A percentile compares a stretch with the other conserved stretches of the same genome.
These are phyloP conservation scores for Rhizoctonia solani DNA, from an alignment of 1,284 basidiomycete species.

Conservation along the genomic window DNA sequence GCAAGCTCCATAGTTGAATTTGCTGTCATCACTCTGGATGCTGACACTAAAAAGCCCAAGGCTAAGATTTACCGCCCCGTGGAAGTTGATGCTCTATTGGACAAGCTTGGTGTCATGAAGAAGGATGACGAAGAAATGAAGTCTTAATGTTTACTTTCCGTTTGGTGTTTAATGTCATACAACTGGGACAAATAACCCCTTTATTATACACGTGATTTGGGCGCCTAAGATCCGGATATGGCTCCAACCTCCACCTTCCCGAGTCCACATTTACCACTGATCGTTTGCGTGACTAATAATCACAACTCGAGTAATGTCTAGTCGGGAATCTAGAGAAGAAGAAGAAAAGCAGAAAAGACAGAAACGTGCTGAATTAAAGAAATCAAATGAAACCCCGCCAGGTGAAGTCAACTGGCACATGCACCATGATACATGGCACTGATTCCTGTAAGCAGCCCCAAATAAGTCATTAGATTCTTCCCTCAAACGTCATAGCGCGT, in stretches of 20 bases:
- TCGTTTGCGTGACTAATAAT: constrained; percentile 16
- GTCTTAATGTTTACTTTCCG: constrained; percentile 33
- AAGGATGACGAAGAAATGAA: constrained; percentile 79
- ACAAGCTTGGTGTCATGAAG: constrained; percentile 84
- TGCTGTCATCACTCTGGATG: constrained; percentile 87
- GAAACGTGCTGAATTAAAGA: constrained; percentile 19
- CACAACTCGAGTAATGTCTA: constrained; percentile 15
- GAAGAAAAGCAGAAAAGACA: constrained; percentile 19
- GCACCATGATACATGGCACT: neutral
- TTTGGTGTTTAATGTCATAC: constrained; percentile 9
- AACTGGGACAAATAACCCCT: constrained; percentile 8
- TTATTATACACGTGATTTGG: constrained; percentile 21
- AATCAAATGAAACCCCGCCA: constrained; percentile 10
- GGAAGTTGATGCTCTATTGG: constrained; percentile 88
- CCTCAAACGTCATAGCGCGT: constrained; percentile 88
- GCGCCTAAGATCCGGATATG: constrained; percentile 4
- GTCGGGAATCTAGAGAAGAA: constrained; percentile 15
- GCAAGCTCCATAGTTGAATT: constrained; percentile 77
- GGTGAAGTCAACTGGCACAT: neutral
- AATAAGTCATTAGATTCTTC: constrained; percentile 75
- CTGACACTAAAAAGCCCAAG: constrained; percentile 74
- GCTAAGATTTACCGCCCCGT: constrained; percentile 91
- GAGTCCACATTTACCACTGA: neutral
- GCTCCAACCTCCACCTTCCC: constrained; percentile 22
- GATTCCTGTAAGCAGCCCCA: constrained; percentile 20